Base-by-base conservation (phyloP, 306 rosid species). In the Trifolium fragiferum region DNA sequence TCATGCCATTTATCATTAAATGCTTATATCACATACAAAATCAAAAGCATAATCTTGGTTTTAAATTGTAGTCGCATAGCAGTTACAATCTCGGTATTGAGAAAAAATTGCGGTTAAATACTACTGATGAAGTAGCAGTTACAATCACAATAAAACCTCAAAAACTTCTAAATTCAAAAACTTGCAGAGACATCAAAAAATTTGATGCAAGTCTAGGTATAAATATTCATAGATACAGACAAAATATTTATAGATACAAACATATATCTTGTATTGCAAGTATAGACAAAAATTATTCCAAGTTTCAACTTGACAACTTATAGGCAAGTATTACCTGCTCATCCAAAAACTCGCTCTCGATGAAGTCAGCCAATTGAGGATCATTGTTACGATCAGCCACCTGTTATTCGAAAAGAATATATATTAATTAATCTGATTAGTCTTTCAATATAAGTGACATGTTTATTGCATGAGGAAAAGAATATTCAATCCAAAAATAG, bases 321-420 rank as follows among this genome's bases (percentile, higher is more conserved):
- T 49, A 53, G 27, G 4, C 13, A 19, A 33, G 23, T 61, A 2
- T 41, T 66, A 86, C 90, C 88, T 86, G 90, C 54, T 86, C 90
- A 4, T 11, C 0, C 71, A 86, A 68, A 66, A 81, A 86, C 74
- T 86, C 86, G 47, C 78, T 81, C 58, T 86, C 88, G 46, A 84
- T 81, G 83, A 40, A 86, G 18, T 86, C 86, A 0, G 75, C 68
- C 51, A 86, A 5, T 37, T 86, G 88, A 75, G 83, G 79, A 70
- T 86, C 88, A 53, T 81, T 81, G 73, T 81, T 86, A 35, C 68
- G 20, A 0, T 70, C 77, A 10, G 84, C 88, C 37, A 81, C 88
- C 90, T 86, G 53, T 79, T 70, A 41, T 64, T 37, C 49, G 13
- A 19, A 11, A 14, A 61, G 7, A 11, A 61, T 61, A n/a, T 30